A percentile compares a stretch with the other conserved stretches of the same genome.
These are phyloP conservation scores for Harringtonia lauricola DNA, from an alignment of 2,329 filamentous ascomycete species.

Conservation along the genomic window DNA sequence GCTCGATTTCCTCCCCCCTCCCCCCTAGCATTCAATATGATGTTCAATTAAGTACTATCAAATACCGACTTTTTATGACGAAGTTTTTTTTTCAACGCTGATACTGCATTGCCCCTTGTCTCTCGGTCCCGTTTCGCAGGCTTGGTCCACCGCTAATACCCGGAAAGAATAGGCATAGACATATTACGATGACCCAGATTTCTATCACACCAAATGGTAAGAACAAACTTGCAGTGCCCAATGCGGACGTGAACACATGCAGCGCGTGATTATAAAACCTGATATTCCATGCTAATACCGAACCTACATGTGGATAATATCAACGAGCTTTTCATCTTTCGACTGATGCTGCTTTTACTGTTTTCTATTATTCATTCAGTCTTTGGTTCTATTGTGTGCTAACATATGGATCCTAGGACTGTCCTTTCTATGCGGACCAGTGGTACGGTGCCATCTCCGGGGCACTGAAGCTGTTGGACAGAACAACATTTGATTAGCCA, in stretches of 20 bases:
- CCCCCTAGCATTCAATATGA: constrained; percentile 19
- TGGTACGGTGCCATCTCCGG: constrained; percentile 36
- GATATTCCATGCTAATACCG: constrained; percentile 72
- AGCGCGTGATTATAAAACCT: constrained; percentile 51
- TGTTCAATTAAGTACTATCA: constrained; percentile 32
- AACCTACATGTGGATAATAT: constrained; percentile 55
- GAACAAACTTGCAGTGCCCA: not conserved
- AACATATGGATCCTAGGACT: constrained; percentile 4
- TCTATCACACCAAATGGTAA: constrained; percentile 10
- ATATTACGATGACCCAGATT: not conserved
- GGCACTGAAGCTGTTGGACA: constrained; percentile 36
- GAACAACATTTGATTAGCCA: not conserved
- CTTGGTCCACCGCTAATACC: not conserved
- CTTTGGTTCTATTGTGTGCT: constrained; percentile 9
- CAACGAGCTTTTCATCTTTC: constrained; percentile 75
- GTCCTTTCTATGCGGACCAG: not conserved
- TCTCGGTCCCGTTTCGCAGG: not conserved
- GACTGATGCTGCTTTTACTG: constrained; percentile 45
- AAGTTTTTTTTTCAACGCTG: constrained; percentile 5
- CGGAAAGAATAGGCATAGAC: too few relatives aligned
- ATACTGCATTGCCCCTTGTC: not conserved
- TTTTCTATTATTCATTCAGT: constrained; percentile 7
- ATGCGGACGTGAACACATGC: constrained; percentile 1
- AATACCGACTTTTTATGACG: constrained; percentile 26
- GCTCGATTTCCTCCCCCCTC: not conserved